A percentile compares a stretch with the other conserved stretches of the same genome.
Conservation (phyloP, 345 rosid species). For the Eucalyptus erythrocorys region DNA sequence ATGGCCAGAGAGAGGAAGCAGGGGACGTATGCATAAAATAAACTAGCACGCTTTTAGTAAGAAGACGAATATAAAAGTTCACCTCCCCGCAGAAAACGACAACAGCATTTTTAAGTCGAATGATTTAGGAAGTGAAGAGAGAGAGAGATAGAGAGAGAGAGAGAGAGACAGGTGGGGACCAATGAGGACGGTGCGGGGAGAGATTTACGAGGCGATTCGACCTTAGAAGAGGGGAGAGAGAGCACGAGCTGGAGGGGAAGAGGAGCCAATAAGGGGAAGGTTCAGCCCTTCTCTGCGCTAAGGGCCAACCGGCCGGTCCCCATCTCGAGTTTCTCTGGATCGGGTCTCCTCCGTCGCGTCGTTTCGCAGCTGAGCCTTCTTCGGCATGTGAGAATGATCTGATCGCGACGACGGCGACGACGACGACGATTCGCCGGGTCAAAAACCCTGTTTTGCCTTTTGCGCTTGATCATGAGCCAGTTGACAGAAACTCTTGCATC, state of each 20-base stretch:
- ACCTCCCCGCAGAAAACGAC: not conserved
- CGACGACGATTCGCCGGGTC: not conserved
- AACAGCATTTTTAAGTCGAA: not conserved
- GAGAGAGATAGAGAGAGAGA: not conserved
- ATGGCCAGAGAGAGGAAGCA: not conserved
- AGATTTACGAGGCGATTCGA: slow-evolving; percentile 6
- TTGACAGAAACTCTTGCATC: not conserved
- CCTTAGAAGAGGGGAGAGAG: not conserved
- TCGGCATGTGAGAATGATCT: not conserved
- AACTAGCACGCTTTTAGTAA: not conserved
- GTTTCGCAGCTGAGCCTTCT: not conserved
- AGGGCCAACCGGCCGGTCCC: not conserved
- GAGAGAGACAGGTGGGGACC: not conserved
- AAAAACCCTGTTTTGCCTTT: not conserved
- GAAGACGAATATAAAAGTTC: not conserved
- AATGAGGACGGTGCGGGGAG: not conserved
- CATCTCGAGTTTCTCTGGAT: not conserved
- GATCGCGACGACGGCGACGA: not conserved
- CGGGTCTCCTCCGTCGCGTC: not conserved
- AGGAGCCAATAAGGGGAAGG: not conserved
- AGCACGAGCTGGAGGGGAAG: not conserved
- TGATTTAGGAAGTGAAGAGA: not conserved
- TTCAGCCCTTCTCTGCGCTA: not conserved
- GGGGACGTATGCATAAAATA: not conserved
- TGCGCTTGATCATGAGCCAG: not conserved